Evolutionary conservation across 257 asterid species (phyloP).

Genomic region (Nicotiana obtusifolia): DNA sequence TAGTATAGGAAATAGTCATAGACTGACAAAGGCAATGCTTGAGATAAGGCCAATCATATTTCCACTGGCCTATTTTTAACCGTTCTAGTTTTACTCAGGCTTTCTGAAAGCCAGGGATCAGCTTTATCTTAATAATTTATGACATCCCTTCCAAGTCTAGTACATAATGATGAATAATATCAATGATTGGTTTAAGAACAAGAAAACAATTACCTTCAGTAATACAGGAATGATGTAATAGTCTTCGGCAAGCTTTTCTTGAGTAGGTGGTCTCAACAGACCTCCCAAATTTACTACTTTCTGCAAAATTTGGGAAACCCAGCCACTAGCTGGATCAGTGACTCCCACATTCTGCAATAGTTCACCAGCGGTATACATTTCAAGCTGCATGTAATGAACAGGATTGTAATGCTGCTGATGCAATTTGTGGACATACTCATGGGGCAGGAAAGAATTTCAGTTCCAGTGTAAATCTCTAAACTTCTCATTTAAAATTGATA

Average conservation of each 20-base stretch:
- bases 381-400: constrained; percentile 23
- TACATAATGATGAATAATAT: not conserved
- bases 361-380: constrained; percentile 71
- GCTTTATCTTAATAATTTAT: not conserved
- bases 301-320: constrained; percentile 40
- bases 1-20: not conserved
- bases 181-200: not conserved
- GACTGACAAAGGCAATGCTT: not conserved
- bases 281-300: constrained; percentile 34
- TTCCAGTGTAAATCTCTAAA: not conserved
- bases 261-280: constrained; percentile 18
- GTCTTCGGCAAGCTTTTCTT: constrained; percentile 32
- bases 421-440: not conserved
- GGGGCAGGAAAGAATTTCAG: not conserved
- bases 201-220: constrained; percentile 36
- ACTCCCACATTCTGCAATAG: constrained; percentile 28
- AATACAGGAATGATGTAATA: constrained; percentile 40
- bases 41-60: not conserved
- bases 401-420: not conserved
- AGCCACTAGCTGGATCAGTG: constrained; percentile 20
- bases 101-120: not conserved
- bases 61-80: not conserved
- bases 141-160: not conserved
- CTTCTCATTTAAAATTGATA: not conserved
- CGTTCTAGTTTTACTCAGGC: not conserved